Evolutionary conservation across 352 stramenopile genomes (phyloP).

Genomic region (Thalassiosira livingstoniorum): DNA sequence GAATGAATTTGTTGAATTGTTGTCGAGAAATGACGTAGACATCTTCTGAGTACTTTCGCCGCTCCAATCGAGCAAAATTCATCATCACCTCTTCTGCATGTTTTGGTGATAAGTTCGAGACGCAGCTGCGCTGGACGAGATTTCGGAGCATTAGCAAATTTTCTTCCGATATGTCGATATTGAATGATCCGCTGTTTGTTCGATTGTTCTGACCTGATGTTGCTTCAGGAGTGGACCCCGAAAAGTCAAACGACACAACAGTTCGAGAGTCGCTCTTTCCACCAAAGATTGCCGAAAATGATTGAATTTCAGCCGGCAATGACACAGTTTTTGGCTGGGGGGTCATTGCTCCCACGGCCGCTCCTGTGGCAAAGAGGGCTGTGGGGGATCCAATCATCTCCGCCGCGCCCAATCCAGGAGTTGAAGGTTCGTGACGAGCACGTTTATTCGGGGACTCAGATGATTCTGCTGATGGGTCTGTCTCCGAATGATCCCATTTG

Average conservation of each 20-base stretch:
- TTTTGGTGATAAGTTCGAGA: slow-evolving; percentile 53
- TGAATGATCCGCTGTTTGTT: slow-evolving; percentile 46
- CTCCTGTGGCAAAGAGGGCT: slow-evolving; percentile 37
- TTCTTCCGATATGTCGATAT: slow-evolving; percentile 82
- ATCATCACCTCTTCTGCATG: slow-evolving; percentile 75
- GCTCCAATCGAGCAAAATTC: slow-evolving; percentile 52
- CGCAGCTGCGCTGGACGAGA: slow-evolving; percentile 69
- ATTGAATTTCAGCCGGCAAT: slow-evolving; percentile 26
- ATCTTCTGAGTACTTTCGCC: slow-evolving; percentile 38
- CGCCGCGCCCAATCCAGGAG: slow-evolving; percentile 22
- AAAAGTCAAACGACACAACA: slow-evolving; percentile 84
- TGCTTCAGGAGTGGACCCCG: slow-evolving; percentile 38
- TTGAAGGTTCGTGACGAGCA: slow-evolving; percentile 26
- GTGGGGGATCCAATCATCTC: slow-evolving; percentile 52
- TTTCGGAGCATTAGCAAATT: slow-evolving; percentile 75
- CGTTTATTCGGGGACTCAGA: slow-evolving; percentile 42
- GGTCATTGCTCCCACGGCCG: slow-evolving; percentile 20
- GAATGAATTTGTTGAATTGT: slow-evolving; percentile 71
- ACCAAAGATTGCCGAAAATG: slow-evolving; percentile 53
- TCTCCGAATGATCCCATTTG: slow-evolving; percentile 85
- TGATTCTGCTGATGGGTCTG: neutral
- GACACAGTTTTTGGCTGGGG: slow-evolving; percentile 9
- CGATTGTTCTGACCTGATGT: neutral
- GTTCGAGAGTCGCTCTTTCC: slow-evolving; percentile 60
- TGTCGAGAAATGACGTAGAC: slow-evolving; percentile 63